These are phyloP conservation scores for Cerrena zonata DNA, from an alignment of 1,284 basidiomycete genomes.

Conservation along the genomic window DNA sequence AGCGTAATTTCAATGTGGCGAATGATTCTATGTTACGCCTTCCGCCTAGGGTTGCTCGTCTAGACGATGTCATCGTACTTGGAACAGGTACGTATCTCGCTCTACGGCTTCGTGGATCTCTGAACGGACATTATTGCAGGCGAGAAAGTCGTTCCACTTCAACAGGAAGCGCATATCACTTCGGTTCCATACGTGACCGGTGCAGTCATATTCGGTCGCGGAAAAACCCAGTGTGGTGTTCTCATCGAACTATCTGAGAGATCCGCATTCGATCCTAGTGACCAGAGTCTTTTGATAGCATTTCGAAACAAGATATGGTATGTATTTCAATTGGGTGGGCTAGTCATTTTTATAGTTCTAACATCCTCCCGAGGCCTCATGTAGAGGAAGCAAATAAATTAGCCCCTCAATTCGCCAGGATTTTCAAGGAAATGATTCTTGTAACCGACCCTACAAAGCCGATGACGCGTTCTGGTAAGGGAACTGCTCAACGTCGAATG, in stretches of 20 bases:
- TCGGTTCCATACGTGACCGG: slow-evolving; percentile 25
- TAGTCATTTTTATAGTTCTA: no score
- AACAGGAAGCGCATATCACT: slow-evolving; percentile 25
- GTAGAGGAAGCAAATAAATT: slow-evolving; percentile 32
- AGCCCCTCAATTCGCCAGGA: slow-evolving; percentile 34
- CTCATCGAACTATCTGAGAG: slow-evolving; percentile 17
- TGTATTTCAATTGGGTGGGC: neutral
- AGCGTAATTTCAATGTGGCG: neutral
- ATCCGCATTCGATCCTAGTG: slow-evolving; percentile 6
- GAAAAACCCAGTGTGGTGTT: slow-evolving; percentile 17
- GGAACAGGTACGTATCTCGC: slow-evolving; percentile 6
- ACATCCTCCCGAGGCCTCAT: slow-evolving; percentile 23
- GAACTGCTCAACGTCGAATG: slow-evolving; percentile 20
- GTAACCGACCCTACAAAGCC: slow-evolving; percentile 20
- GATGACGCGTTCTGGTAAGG: slow-evolving; percentile 26
- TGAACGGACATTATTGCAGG: slow-evolving; percentile 6
- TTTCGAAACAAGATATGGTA: slow-evolving; percentile 13
- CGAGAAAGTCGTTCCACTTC: slow-evolving; percentile 25
- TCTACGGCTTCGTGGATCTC: neutral
- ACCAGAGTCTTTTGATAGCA: slow-evolving; percentile 6
- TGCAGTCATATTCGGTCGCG: slow-evolving; percentile 21
- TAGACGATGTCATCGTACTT: slow-evolving; percentile 13
- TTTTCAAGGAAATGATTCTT: slow-evolving; percentile 35
- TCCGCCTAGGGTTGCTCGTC: slow-evolving; percentile 6
- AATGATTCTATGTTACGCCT: slow-evolving; percentile 32